Conservation (phyloP, 495 filamentous ascomycete species). For the Usnea hakonensis region DNA sequence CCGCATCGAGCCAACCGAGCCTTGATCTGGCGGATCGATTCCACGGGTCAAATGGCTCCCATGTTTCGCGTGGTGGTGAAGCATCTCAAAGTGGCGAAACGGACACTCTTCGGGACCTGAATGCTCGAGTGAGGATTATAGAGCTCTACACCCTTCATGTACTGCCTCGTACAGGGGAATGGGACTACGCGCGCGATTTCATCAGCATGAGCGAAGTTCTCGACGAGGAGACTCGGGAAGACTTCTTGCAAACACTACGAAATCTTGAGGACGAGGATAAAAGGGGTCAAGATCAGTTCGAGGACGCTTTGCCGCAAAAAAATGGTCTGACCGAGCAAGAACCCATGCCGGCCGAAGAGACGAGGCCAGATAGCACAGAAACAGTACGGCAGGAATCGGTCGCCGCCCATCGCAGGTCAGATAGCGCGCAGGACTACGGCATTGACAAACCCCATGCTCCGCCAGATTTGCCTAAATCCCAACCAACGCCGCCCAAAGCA, state of each 20-base stretch:
- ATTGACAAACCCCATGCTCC: constrained; percentile 35
- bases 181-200: constrained; percentile 90
- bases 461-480: constrained; percentile 3
- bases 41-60: constrained; percentile 25
- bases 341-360: constrained; percentile 13
- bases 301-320: constrained; percentile 53
- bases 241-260: constrained; percentile 64
- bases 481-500: constrained; percentile 6
- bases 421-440: constrained; percentile 48
- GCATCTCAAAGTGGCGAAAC: constrained; percentile 48
- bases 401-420: constrained; percentile 43
- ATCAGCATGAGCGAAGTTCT: constrained; percentile 74
- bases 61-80: constrained; percentile 22
- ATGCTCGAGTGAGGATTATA: constrained; percentile 73
- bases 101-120: constrained; percentile 68
- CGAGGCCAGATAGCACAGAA: constrained; percentile 5
- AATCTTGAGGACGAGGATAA: constrained; percentile 54
- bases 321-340: constrained; percentile 32
- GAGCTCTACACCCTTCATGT: constrained; percentile 93
- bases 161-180: constrained; percentile 80
- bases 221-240: constrained; percentile 85
- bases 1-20: constrained; percentile 60
- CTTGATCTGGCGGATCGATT: constrained; percentile 58
- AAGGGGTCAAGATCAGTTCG: constrained; percentile 48
- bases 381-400: constrained; percentile 31